Evolutionary conservation across 2,329 filamentous ascomycete genomes (phyloP).

Genomic region (Ophiocordyceps sinensis): DNA sequence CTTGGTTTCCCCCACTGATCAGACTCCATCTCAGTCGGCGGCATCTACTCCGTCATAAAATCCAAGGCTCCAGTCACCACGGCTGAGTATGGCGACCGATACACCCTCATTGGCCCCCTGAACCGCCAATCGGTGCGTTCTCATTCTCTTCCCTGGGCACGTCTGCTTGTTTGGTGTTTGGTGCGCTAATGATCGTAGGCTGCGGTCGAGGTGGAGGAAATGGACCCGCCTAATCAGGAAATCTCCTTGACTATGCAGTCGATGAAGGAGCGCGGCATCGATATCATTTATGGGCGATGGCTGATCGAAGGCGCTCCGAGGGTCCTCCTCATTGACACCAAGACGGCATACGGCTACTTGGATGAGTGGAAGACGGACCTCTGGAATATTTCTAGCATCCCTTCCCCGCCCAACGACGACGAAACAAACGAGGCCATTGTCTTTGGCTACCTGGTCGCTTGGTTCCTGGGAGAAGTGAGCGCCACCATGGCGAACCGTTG

Average conservation of each 20-base stretch:
- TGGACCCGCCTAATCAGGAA: conserved; percentile 69
- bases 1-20: conserved; percentile 5
- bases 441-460: conserved; percentile 92
- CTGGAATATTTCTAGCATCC: conserved; percentile 86
- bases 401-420: conserved; percentile 78
- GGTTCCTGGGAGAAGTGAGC: conserved; percentile 91
- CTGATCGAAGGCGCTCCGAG: conserved; percentile 91
- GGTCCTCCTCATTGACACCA: conserved; percentile 88
- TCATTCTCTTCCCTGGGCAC: neutral
- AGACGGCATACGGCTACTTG: conserved; percentile 79
- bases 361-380: conserved; percentile 96
- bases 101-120: conserved; percentile 87
- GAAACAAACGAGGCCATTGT: conserved; percentile 97
- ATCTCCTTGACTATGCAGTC: conserved; percentile 72
- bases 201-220: conserved; percentile 91
- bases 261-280: conserved; percentile 85
- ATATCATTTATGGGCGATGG: conserved; percentile 89
- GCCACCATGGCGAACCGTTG: neutral
- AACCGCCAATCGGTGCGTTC: conserved; percentile 71
- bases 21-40: conserved; percentile 51
- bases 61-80: conserved; percentile 97
- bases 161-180: conserved; percentile 3
- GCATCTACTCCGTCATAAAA: conserved; percentile 98
- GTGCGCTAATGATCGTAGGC: conserved; percentile 38
- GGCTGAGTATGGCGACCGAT: conserved; percentile 94